These are phyloP conservation scores for Zoysia japonica DNA, from an alignment of 176 grass and related monocot genomes.

Conservation along the genomic window DNA sequence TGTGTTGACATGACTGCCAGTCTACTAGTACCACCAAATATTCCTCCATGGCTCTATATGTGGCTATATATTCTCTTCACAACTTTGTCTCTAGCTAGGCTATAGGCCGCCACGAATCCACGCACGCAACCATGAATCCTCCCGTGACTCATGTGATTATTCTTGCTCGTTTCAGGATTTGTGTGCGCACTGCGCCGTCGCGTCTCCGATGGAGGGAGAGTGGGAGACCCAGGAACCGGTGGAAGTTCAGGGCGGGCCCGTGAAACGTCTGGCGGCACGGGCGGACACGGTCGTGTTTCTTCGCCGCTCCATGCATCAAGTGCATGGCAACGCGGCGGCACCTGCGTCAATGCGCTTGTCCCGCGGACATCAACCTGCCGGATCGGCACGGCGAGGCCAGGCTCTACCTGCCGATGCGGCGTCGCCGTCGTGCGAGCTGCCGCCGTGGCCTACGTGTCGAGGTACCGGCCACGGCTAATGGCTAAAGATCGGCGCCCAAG, in stretches of 20 bases:
- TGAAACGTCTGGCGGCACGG: neutral
- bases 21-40: neutral
- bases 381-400: neutral
- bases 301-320: too few species aligned
- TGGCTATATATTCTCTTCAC: neutral
- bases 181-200: neutral
- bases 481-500: neutral
- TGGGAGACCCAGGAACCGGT: neutral
- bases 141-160: neutral
- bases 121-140: neutral
- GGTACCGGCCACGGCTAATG: neutral
- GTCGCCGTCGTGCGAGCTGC: slow-evolving; percentile 33
- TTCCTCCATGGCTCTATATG: neutral
- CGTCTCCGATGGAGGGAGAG: neutral
- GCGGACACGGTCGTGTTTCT: neutral
- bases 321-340: too few species aligned
- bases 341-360: slow-evolving; percentile 4
- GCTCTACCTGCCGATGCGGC: neutral
- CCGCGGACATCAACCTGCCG: neutral
- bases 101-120: neutral
- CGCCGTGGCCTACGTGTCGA: slow-evolving; percentile 20
- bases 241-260: neutral
- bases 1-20: neutral
- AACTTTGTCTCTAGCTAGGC: neutral
- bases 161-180: neutral